Base-by-base conservation (phyloP, 2,329 filamentous ascomycete genomes). In the Arthrobotrys musiformis region DNA sequence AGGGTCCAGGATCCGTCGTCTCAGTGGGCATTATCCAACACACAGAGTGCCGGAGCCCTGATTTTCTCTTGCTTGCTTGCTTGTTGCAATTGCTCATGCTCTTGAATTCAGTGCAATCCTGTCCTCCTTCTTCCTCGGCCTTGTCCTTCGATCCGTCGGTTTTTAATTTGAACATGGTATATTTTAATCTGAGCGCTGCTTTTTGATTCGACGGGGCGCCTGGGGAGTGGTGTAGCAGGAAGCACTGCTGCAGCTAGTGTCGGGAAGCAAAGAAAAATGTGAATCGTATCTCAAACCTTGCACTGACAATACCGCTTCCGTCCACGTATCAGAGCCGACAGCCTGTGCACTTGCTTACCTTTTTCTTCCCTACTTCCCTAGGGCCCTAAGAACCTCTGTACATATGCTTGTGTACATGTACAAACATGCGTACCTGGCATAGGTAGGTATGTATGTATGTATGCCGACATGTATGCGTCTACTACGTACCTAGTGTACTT, bases 251-350 rank as follows among this genome's bases (percentile, higher is more conserved):
- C 56, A 61, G 60, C 40, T 64, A 40, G 37, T 58, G 68, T 56
- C 56, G 50, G 61, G 69, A 46, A 15, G 40, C 30, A 37, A 33
- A 50, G 64, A 40, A 58, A 72, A 63, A n/a, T n/a, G n/a, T 72
- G 68, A 77, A 77, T 70, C 73, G 73, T 22, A 61, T 42, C 61
- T 77, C 66, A 77, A 77, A 77, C 73, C 54, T 62, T 67, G 58
- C 54, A 58, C 54, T 40, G 54, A 58, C 54, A 58, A 33, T 28
- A 28, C 33, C 54, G 50, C 33, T 58, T 37, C 54, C 17, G 19
- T 40, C 54, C 19, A 37, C 19, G 54, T 58, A 58, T 58, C 54
- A 58, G 54, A 19, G 54, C 11, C 11, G 50, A 28, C 22, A n/a
- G 17, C 37, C 4, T 48, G 1, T 33, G 28, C 2, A 28, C 2